A percentile compares a stretch with the other conserved stretches of the same genome.
Conservation (phyloP, 495 filamentous ascomycete species). For the Copromyces sp. region DNA sequence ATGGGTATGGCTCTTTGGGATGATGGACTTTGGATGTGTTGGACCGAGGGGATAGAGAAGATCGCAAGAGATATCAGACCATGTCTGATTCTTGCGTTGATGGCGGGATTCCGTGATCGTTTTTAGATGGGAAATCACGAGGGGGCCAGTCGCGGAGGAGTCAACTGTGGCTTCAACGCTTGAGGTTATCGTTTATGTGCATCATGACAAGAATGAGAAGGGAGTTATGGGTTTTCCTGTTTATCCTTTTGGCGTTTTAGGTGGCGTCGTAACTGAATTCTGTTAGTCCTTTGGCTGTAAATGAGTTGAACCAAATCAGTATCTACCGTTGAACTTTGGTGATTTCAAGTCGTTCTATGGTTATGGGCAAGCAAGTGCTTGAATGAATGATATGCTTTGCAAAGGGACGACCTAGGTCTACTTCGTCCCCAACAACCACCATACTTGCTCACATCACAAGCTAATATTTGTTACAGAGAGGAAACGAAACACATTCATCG, state of each 20-base stretch:
- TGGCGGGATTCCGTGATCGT: background rate
- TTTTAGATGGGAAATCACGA: background rate
- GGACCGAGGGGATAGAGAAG: background rate
- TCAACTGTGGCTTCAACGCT: background rate
- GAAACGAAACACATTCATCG: background rate
- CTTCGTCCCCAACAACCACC: background rate
- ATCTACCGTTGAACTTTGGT: background rate
- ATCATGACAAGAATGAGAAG: background rate
- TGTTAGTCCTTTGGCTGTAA: background rate
- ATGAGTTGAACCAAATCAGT: background rate
- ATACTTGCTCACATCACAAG: background rate
- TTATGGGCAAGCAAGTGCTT: background rate
- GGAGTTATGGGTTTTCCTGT: background rate
- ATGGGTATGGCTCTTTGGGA: background rate
- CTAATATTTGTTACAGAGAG: background rate
- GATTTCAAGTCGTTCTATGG: background rate
- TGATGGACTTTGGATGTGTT: background rate
- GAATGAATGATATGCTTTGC: background rate
- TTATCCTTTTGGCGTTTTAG: background rate
- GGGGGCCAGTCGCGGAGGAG: background rate
- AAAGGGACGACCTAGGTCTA: background rate
- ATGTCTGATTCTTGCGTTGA: background rate
- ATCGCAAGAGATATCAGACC: background rate
- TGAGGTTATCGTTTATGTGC: background rate
- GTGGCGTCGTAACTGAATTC: background rate